Evolutionary conservation across 2,329 filamentous ascomycete genomes (phyloP).

Genomic region (Hymenoscyphus fraxineus): DNA sequence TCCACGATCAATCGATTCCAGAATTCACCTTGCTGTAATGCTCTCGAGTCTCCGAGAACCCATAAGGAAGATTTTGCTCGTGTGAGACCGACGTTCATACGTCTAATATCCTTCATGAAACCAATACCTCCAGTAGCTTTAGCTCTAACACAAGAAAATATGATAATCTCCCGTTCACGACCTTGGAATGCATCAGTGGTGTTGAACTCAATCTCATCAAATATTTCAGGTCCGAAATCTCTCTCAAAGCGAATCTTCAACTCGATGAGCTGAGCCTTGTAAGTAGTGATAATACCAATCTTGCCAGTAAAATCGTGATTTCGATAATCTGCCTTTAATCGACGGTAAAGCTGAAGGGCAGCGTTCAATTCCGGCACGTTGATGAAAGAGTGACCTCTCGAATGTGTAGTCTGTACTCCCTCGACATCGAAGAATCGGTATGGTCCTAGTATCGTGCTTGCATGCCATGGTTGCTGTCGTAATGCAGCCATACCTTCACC

Average conservation of each 20-base stretch:
- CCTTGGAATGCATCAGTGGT: conserved; percentile 98
- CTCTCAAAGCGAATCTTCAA: conserved; percentile 71
- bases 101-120: conserved; percentile 95
- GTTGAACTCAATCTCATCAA: conserved; percentile 88
- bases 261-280: conserved; percentile 86
- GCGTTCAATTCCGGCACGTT: conserved; percentile 85
- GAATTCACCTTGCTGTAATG: conserved; percentile 81
- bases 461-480: conserved; percentile 80
- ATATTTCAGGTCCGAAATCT: conserved; percentile 70
- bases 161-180: conserved; percentile 94
- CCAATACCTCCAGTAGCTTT: conserved; percentile 91
- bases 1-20: conserved; percentile 86
- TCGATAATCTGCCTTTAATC: conserved; percentile 69
- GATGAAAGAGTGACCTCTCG: conserved; percentile 81
- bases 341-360: conserved; percentile 78
- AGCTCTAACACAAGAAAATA: conserved; percentile 96
- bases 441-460: conserved; percentile 74
- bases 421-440: conserved; percentile 97
- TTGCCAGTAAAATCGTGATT: conserved; percentile 71
- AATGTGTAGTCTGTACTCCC: conserved; percentile 78
- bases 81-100: conserved; percentile 98
- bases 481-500: conserved; percentile 77
- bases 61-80: conserved; percentile 95
- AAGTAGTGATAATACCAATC: conserved; percentile 95
- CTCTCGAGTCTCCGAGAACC: conserved; percentile 89